These are phyloP conservation scores for Gossypium turneri DNA, from an alignment of 345 rosid species.

Conservation along the genomic window DNA sequence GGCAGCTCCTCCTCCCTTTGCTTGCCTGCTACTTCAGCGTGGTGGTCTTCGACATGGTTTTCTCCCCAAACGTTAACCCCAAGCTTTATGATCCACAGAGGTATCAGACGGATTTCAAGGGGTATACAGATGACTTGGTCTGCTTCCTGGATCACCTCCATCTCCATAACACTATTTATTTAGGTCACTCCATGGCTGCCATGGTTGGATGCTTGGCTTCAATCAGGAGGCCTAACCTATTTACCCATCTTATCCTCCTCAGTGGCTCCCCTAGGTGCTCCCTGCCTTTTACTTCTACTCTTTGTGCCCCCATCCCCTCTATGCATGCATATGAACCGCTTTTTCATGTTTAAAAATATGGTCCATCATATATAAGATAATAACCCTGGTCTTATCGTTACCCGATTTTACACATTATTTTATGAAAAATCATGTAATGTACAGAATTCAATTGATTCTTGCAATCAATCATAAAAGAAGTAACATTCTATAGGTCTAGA, in stretches of 20 bases:
- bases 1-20: not conserved
- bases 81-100: constrained; percentile 21
- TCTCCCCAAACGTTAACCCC: constrained; percentile 26
- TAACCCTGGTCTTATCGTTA: too few species aligned
- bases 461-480: too few species aligned
- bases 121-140: constrained; percentile 28
- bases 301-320: too few species aligned
- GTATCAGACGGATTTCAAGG: constrained; percentile 18
- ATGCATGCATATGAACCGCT: not conserved
- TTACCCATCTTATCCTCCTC: constrained; percentile 27
- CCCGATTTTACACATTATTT: too few species aligned
- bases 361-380: too few species aligned
- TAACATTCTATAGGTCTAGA: too few species aligned
- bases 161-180: constrained; percentile 15
- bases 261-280: constrained; percentile 35
- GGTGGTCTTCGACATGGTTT: constrained; percentile 28
- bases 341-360: too few species aligned
- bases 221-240: constrained; percentile 25
- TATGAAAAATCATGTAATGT: too few species aligned
- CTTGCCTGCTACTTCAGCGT: constrained; percentile 28
- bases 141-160: constrained; percentile 10
- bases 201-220: constrained; percentile 38
- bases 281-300: not conserved
- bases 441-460: too few species aligned
- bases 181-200: constrained; percentile 43